Percentiles rank a stretch among this genome's conserved stretches.
These are phyloP conservation scores for Apiospora rasikravindrae DNA, from an alignment of 2,329 filamentous ascomycete species.

Conservation along the genomic window DNA sequence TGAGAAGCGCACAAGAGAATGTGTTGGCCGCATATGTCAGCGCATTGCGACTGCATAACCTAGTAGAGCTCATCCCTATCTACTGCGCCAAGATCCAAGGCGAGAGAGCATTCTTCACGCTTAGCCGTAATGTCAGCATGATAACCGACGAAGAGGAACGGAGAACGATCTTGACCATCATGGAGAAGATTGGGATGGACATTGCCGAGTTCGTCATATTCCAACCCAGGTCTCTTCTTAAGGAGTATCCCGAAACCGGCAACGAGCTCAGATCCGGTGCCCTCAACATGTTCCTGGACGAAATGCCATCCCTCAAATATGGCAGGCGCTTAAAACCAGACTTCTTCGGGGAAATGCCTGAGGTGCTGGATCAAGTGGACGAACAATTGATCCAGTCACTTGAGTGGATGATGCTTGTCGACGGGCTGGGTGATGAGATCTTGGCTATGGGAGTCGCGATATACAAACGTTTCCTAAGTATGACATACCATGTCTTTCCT, in stretches of 20 bases:
- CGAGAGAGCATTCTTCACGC: slow-evolving; percentile 68
- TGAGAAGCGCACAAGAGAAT: slow-evolving; percentile 67
- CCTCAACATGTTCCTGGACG: slow-evolving; percentile 58
- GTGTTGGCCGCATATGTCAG: slow-evolving; percentile 83
- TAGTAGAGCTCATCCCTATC: slow-evolving; percentile 81
- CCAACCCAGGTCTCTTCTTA: slow-evolving; percentile 62
- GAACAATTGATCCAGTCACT: slow-evolving; percentile 76
- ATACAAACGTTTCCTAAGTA: slow-evolving; percentile 86
- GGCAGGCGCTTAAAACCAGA: slow-evolving; percentile 71
- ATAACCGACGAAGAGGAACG: slow-evolving; percentile 71
- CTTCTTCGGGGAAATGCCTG: slow-evolving; percentile 70
- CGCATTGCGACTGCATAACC: slow-evolving; percentile 72
- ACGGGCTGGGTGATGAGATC: slow-evolving; percentile 73
- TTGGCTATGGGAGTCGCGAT: slow-evolving; percentile 72
- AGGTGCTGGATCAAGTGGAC: slow-evolving; percentile 63
- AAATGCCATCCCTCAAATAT: slow-evolving; percentile 57
- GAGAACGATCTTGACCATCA: slow-evolving; percentile 71
- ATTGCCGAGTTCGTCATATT: slow-evolving; percentile 73
- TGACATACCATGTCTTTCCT: slow-evolving; percentile 46
- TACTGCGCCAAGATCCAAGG: slow-evolving; percentile 82
- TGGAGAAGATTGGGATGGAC: slow-evolving; percentile 77
- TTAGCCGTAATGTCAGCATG: slow-evolving; percentile 79
- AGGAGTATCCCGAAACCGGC: slow-evolving; percentile 47
- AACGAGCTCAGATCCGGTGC: slow-evolving; percentile 47
- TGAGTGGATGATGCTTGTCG: slow-evolving; percentile 82